Conservation (phyloP, 106 monocot genomes). For the Allium fistulosum region DNA sequence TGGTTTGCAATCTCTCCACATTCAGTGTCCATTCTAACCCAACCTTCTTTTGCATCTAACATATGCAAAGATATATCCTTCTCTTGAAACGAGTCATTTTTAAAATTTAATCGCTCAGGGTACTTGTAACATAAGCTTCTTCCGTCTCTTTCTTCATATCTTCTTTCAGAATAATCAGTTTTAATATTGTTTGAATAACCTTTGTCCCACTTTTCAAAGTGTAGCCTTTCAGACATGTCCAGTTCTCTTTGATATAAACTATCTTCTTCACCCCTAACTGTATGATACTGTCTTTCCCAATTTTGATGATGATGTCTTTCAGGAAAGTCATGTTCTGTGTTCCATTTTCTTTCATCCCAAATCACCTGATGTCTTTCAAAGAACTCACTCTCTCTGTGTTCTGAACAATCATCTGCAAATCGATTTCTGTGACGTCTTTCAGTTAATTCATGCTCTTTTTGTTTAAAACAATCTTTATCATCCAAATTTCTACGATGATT, state of each 20-base stretch:
- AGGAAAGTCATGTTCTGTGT: not conserved
- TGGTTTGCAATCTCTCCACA: not conserved
- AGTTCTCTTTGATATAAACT: too few species aligned
- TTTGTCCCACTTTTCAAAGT: too few species aligned
- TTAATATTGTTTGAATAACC: too few species aligned
- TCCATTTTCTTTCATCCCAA: too few species aligned
- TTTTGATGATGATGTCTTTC: not conserved
- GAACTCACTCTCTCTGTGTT: too few species aligned
- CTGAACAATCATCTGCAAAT: too few species aligned
- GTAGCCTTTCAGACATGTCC: too few species aligned
- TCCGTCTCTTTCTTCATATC: not conserved
- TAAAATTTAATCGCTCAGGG: not conserved
- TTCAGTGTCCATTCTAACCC: not conserved
- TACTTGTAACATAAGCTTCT: not conserved
- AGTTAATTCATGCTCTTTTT: not conserved
- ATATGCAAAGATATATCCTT: not conserved
- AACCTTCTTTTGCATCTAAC: constrained; percentile 1
- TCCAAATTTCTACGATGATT: not conserved
- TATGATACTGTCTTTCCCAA: too few species aligned
- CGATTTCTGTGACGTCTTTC: not conserved
- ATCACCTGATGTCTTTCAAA: too few species aligned
- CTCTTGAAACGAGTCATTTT: not conserved
- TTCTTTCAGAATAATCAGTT: too few species aligned
- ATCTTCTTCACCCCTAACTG: too few species aligned
- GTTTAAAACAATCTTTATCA: not conserved